A percentile compares a stretch with the other conserved stretches of the same genome.
phyloP scores from a whole-genome alignment of 495 filamentous ascomycete species.

The Penicillium nucicola region DNA sequence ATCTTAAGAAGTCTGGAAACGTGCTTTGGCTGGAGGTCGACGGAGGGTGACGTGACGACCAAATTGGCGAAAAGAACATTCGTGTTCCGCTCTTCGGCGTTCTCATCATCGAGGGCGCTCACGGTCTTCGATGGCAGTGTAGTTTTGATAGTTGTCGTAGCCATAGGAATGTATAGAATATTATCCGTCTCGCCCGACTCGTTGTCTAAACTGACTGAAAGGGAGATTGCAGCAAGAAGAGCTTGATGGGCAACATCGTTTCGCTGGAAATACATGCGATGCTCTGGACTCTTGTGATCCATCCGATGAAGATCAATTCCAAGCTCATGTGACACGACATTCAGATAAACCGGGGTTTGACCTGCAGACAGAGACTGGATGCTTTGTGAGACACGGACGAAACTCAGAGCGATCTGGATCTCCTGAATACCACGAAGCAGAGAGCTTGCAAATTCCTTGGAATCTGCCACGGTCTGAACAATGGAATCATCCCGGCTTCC shows the following conservation, averaged over 20 bases:
- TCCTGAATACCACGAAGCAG: constrained; percentile 91
- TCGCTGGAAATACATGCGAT: constrained; percentile 98
- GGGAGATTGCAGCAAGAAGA: constrained; percentile 83
- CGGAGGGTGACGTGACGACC: constrained; percentile 90
- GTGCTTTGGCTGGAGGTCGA: constrained; percentile 94
- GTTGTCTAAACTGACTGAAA: constrained; percentile 88
- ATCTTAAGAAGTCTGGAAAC: constrained; percentile 82
- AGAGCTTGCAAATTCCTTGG: constrained; percentile 87
- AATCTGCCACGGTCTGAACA: constrained; percentile 85
- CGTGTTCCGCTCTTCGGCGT: constrained; percentile 82
- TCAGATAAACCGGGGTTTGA: constrained; percentile 71
- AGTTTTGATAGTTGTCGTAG: constrained; percentile 91
- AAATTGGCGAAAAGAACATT: constrained; percentile 96
- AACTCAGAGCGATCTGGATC: constrained; percentile 92
- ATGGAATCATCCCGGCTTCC: constrained; percentile 72
- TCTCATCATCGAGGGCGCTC: constrained; percentile 68
- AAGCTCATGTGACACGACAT: constrained; percentile 91
- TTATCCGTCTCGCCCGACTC: constrained; percentile 79
- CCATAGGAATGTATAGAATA: constrained; percentile 94
- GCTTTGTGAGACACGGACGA: constrained; percentile 79
- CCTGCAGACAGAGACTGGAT: constrained; percentile 62
- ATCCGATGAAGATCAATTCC: constrained; percentile 90
- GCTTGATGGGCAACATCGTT: constrained; percentile 95
- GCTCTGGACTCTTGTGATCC: constrained; percentile 88
- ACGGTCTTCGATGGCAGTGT: constrained; percentile 95